Conservation (phyloP, 768 basidiomycete species). For the Rubroboletus satanas region DNA sequence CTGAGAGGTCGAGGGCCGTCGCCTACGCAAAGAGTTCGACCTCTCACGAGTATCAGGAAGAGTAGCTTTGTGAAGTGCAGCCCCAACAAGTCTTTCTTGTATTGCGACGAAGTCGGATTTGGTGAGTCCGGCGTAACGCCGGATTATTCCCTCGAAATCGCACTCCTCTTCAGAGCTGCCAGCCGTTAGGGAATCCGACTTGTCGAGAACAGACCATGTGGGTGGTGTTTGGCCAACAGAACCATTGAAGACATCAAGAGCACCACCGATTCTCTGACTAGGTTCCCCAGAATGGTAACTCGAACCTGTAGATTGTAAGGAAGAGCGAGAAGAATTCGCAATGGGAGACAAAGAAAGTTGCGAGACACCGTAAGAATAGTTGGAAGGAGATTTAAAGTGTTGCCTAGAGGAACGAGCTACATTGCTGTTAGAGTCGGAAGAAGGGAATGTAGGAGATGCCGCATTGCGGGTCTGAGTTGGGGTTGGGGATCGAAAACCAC, state of each 20-base stretch:
- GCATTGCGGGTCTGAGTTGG: conserved; percentile 63
- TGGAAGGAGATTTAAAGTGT: conserved; percentile 42
- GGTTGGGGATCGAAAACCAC: conserved; percentile 55
- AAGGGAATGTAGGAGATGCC: conserved; percentile 42
- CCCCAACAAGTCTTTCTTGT: conserved; percentile 71
- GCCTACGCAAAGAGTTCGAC: conserved; percentile 64
- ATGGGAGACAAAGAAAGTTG: conserved; percentile 68
- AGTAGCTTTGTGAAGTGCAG: conserved; percentile 53
- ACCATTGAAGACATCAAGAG: conserved; percentile 52
- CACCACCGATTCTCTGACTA: conserved; percentile 49
- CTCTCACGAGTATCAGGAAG: conserved; percentile 59
- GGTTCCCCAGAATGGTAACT: conserved; percentile 83
- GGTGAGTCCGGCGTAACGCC: conserved; percentile 61
- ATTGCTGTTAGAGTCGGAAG: conserved; percentile 34
- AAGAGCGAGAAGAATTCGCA: conserved; percentile 73
- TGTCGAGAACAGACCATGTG: conserved; percentile 66
- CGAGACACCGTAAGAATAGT: conserved; percentile 48
- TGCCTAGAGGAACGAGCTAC: conserved; percentile 55
- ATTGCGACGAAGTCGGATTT: conserved; percentile 68
- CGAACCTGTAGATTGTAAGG: conserved; percentile 75
- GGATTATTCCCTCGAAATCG: conserved; percentile 65
- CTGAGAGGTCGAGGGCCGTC: conserved; percentile 81
- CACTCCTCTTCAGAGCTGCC: conserved; percentile 51
- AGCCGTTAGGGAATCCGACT: conserved; percentile 45
- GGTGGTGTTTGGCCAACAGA: conserved; percentile 43